Base-by-base conservation (phyloP, 169 alveolate species). In the Babesia gibsoni region DNA sequence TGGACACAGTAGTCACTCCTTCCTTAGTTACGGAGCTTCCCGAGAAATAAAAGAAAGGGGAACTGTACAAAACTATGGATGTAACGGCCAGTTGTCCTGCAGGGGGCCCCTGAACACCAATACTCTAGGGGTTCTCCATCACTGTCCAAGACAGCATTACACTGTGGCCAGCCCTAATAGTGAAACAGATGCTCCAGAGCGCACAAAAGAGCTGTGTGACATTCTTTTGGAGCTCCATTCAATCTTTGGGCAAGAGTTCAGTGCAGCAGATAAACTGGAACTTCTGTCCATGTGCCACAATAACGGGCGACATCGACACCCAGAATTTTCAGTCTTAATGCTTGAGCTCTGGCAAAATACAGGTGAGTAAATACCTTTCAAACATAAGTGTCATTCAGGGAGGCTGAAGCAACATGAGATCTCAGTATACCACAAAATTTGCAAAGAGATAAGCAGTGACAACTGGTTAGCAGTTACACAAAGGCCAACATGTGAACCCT, bases 331-430 rank as follows among this genome's bases (percentile, higher is more conserved):
- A 23, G 20, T 23, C 25, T 41, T 72, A 8, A 43, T 59, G 48
- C 52, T 72, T 25, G 66, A 63, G n/a, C 35, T 72, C 18, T 72
- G 83, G 83, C 50, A 58, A 43, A 16, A 63, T 23, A 30, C 48
- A 2, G 83, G 83, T 72, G 18, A 8, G 67, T 22, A 23, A 7
- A 33, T 4, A n/a, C 3, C 14, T 3, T 1, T 23, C n/a, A 46
- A 3, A 3, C 8, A 4, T 8, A 8, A 6, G 56, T 25, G 7
- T 2, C 9, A 9, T 10, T 1, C 50, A 72, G 83, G 83, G 10
- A 37, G 20, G 35, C 32, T 72, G 67, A 72, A 46, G 18, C 67
- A 72, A 23, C 18, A 58, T 12, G 75, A 72, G 1, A 43, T 59
- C 23, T 50, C 58, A 52, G 25, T 63, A 1, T 72, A 29, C 33